These are phyloP conservation scores for Oldenlandia corymbosa DNA, from an alignment of 257 asterid genomes.

Conservation along the genomic window DNA sequence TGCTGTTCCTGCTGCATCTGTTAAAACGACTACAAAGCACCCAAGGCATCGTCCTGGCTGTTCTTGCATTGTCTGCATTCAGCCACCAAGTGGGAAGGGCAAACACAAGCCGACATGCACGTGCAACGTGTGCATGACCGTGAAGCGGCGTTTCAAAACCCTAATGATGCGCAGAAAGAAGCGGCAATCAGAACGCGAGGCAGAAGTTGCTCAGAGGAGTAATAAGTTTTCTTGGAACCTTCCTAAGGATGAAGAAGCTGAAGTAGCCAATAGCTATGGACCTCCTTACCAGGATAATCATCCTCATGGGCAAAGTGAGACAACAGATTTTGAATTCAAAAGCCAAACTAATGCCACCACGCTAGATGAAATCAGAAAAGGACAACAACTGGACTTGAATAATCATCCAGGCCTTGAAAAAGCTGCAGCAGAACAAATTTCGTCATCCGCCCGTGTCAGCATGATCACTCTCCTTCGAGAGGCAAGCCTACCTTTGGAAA, in stretches of 20 bases:
- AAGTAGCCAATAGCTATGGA: conserved; percentile 50
- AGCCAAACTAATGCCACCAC: conserved; percentile 29
- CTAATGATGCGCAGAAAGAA: conserved; percentile 97
- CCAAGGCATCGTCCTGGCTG: conserved; percentile 98
- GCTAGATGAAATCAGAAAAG: conserved; percentile 37
- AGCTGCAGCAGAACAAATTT: conserved; percentile 15
- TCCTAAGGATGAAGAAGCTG: conserved; percentile 64
- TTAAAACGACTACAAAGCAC: conserved; percentile 77
- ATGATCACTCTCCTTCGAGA: conserved; percentile 80
- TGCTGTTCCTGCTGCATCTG: conserved; percentile 36
- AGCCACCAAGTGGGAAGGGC: conserved; percentile 98
- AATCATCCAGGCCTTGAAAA: conserved; percentile 52
- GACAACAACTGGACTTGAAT: conserved; percentile 58
- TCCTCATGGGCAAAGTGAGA: conserved; percentile 35
- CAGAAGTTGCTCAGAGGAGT: conserved; percentile 68
- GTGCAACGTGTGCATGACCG: conserved; percentile 98
- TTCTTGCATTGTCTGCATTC: conserved; percentile 97
- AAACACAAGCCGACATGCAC: conserved; percentile 91
- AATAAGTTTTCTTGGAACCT: conserved; percentile 34
- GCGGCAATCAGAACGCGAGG: conserved; percentile 90
- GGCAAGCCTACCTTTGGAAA: conserved; percentile 80
- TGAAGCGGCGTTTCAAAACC: conserved; percentile 87
- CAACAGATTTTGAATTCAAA: conserved; percentile 28
- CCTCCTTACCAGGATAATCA: conserved; percentile 30
- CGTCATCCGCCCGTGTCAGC: conserved; percentile 45